Evolutionary conservation across 1,284 basidiomycete species (phyloP).

Genomic region (Apiotrichum gamsii): DNA sequence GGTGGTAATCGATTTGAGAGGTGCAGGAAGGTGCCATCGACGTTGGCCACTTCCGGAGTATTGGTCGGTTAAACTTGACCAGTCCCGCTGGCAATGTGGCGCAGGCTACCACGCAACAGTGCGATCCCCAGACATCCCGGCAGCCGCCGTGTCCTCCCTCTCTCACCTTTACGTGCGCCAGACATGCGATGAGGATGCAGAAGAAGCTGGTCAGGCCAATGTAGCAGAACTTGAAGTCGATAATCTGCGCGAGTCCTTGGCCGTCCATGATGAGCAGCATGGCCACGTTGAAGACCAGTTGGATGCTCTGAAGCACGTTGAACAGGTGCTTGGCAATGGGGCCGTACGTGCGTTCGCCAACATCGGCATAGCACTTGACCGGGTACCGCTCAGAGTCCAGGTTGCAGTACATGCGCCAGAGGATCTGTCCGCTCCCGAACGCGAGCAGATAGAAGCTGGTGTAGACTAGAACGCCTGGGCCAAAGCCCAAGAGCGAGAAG

Average conservation of each 20-base stretch:
- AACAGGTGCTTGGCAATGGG: constrained; percentile 4
- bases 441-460: constrained; percentile 10
- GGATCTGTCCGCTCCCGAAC: constrained; percentile 5
- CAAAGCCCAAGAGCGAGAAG: constrained; percentile 25
- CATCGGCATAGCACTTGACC: constrained; percentile 9
- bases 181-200: background rate
- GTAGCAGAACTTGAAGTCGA: constrained; percentile 12
- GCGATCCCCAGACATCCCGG: background rate
- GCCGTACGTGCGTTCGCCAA: constrained; percentile 10
- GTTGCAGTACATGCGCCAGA: constrained; percentile 9
- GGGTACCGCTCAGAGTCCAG: constrained; percentile 12
- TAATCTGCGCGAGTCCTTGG: constrained; percentile 3
- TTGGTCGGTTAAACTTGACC: no score
- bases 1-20: background rate
- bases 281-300: constrained; percentile 13
- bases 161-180: constrained; percentile 6
- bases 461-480: constrained; percentile 22
- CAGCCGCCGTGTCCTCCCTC: no score
- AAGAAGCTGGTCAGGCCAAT: constrained; percentile 6
- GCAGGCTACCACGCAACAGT: constrained; percentile 14
- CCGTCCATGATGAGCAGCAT: constrained; percentile 7
- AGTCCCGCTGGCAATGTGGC: constrained; percentile 5
- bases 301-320: constrained; percentile 14
- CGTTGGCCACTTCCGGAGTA: no score
- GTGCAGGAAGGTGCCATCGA: no score